phyloP scores from a whole-genome alignment of 352 stramenopile genomes.

The Thalassiosira oceanica region DNA sequence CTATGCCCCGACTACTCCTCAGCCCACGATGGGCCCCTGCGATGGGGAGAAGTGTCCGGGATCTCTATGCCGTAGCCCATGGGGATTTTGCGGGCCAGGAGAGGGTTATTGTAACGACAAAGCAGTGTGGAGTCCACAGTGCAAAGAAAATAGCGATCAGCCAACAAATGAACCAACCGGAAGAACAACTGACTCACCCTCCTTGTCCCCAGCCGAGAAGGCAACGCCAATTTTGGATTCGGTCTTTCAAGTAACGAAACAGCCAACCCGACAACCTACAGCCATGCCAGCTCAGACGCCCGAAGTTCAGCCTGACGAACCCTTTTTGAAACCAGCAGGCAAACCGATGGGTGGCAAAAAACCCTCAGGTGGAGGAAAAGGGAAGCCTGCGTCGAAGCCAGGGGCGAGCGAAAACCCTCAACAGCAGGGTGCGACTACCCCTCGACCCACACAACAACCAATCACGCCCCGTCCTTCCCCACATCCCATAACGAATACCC shows the following conservation, averaged over 20 bases:
- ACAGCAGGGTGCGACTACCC: background rate
- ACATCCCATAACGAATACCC: background rate
- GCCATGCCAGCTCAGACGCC: too few species aligned
- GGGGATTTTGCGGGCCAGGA: conserved; percentile 36
- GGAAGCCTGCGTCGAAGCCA: conserved; percentile 8
- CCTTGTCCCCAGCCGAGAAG: background rate
- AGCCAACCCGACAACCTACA: conserved; percentile 1
- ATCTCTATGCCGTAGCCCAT: conserved; percentile 24
- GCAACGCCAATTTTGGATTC: conserved; percentile 7
- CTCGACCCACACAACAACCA: background rate
- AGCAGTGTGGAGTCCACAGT: conserved; percentile 27
- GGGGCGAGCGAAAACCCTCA: background rate
- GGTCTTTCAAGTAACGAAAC: conserved; percentile 10
- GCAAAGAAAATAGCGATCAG: conserved; percentile 6
- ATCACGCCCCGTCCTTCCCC: background rate
- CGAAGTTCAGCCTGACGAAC: background rate
- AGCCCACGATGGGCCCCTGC: conserved; percentile 34
- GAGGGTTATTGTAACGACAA: conserved; percentile 37
- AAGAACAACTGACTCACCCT: background rate
- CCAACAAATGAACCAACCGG: conserved; percentile 4
- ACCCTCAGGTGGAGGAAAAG: too few species aligned
- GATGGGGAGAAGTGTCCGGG: conserved; percentile 33
- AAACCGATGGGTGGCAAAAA: too few species aligned
- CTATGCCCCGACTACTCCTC: conserved; percentile 21
- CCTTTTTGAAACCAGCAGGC: conserved; percentile 18